Evolutionary conservation across 106 monocot genomes (phyloP).

Genomic region (Platanthera zijinensis): DNA sequence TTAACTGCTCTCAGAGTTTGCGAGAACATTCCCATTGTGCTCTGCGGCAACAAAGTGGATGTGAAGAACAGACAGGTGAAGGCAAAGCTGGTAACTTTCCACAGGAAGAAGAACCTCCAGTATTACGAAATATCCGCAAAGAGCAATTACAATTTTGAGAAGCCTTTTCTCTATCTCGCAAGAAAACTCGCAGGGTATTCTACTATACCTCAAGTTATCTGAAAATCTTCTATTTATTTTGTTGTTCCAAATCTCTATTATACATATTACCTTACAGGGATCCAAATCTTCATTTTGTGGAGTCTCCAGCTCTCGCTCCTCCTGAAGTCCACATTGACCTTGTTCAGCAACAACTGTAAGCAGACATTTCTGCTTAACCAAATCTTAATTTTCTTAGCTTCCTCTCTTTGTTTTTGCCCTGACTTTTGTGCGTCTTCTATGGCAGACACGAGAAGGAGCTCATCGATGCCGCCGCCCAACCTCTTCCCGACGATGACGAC

Average conservation of each 20-base stretch:
- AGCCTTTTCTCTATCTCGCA: slow-evolving; percentile 84
- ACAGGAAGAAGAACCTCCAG: slow-evolving; percentile 87
- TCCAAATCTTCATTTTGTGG: slow-evolving; percentile 65
- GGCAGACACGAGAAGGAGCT: slow-evolving; percentile 47
- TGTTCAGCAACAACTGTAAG: slow-evolving; percentile 50
- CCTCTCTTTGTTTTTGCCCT: no score
- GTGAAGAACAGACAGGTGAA: slow-evolving; percentile 91
- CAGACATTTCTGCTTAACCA: background rate
- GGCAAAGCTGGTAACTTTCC: slow-evolving; percentile 76
- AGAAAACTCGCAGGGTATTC: slow-evolving; percentile 79
- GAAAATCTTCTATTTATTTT: background rate
- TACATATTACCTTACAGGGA: slow-evolving; percentile 27
- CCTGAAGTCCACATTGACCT: slow-evolving; percentile 66
- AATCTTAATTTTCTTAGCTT: background rate
- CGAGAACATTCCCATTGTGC: slow-evolving; percentile 80
- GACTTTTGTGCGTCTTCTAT: background rate
- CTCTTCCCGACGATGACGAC: slow-evolving; percentile 56
- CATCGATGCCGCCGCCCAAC: slow-evolving; percentile 40
- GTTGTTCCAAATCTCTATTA: background rate
- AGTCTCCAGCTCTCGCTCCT: slow-evolving; percentile 62
- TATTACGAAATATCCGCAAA: slow-evolving; percentile 95
- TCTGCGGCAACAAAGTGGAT: slow-evolving; percentile 90
- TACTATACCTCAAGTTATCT: background rate
- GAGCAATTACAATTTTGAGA: slow-evolving; percentile 95
- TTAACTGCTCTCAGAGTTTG: slow-evolving; percentile 46